Percentiles rank a stretch among this genome's conserved stretches.
Evolutionary conservation across 257 asterid genomes (phyloP).

Genomic region (Henckelia pumila): DNA sequence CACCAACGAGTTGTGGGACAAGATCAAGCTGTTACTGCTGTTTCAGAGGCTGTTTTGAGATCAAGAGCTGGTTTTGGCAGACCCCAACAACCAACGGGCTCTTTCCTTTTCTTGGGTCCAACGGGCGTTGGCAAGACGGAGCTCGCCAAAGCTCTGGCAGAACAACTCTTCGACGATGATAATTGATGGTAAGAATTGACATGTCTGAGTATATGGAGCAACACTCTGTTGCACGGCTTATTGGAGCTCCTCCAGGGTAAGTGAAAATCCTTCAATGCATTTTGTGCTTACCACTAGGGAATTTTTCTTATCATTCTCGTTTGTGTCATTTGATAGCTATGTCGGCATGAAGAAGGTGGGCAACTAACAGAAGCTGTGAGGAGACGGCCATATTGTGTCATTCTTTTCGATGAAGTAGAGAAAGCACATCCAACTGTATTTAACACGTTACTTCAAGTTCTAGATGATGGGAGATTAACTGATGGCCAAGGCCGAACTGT

Average conservation of each 20-base stretch:
- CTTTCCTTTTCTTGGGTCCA: conserved; percentile 89
- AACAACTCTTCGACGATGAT: conserved; percentile 86
- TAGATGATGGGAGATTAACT: conserved; percentile 83
- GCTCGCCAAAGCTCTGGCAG: conserved; percentile 90
- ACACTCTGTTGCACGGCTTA: conserved; percentile 81
- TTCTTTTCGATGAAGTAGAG: conserved; percentile 89
- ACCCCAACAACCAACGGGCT: conserved; percentile 90
- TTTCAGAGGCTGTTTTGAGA: conserved; percentile 82
- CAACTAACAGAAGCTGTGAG: conserved; percentile 86
- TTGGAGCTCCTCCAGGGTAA: conserved; percentile 98
- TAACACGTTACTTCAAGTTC: conserved; percentile 75
- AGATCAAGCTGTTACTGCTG: conserved; percentile 70
- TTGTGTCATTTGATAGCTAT: conserved; percentile 34
- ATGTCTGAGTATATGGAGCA: conserved; percentile 99
- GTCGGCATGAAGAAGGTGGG: conserved; percentile 96
- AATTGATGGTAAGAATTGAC: conserved; percentile 72
- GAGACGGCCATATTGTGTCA: conserved; percentile 81
- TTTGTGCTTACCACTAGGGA: too few species aligned
- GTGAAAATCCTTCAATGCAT: conserved; percentile 6
- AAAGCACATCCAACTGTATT: conserved; percentile 78
- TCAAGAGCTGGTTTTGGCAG: conserved; percentile 87
- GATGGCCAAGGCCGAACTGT: conserved; percentile 94
- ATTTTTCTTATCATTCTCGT: background rate
- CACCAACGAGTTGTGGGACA: conserved; percentile 69
- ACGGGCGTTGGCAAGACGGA: conserved; percentile 97